Evolutionary conservation across 2,329 filamentous ascomycete genomes (phyloP), one percentile per base, ranked within the genome.

Genomic region (Curvularia lunata): DNA sequence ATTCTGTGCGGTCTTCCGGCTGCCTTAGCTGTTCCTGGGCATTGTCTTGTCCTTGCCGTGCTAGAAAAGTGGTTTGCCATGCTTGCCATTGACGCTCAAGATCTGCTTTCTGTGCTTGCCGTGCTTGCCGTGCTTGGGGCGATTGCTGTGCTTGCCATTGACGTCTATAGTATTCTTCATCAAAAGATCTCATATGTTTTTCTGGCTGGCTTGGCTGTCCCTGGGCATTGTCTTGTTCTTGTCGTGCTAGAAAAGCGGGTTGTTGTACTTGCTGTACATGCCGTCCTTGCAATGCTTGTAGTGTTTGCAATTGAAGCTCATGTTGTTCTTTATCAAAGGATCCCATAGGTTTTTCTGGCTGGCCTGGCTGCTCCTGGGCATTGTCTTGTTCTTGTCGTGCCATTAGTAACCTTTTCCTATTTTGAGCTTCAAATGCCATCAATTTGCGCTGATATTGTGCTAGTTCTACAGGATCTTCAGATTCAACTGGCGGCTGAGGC

Each of bases 401-500:
- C 32, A 34, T 34, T 34, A 16, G 32, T 16, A 16, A n/a, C n/a
- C 32, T 34, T 34, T 34, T 34, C 32, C n/a, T 34, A 34, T 34
- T 34, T 34, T 34, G 32, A 16, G 4, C 12, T 34, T 34, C 32
- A 13, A 16, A 1, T 9, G 30, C 30, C 16, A 2, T 9, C 5
- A 34, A 34, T 34, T 16, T 1, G 10, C 12, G 9, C 30, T 34
- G 2, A 34, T 34, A 34, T 9, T 13, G 10, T 34, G 30, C 10
- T 34, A 5, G 30, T 9, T 34, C 30, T 34, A 34, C 30, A 34
- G 30, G 2, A 16, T 13, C 16, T 34, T 34, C 12, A 34, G 30
- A 13, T 16, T 34, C 12, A 34, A 13, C 10, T 34, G 30, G 30
- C 30, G 73, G 74, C 45, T 70, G 73, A 46, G 67, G 70, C 49